Base-by-base conservation (phyloP, 768 basidiomycete species). In the Rhizopogon vulgaris region DNA sequence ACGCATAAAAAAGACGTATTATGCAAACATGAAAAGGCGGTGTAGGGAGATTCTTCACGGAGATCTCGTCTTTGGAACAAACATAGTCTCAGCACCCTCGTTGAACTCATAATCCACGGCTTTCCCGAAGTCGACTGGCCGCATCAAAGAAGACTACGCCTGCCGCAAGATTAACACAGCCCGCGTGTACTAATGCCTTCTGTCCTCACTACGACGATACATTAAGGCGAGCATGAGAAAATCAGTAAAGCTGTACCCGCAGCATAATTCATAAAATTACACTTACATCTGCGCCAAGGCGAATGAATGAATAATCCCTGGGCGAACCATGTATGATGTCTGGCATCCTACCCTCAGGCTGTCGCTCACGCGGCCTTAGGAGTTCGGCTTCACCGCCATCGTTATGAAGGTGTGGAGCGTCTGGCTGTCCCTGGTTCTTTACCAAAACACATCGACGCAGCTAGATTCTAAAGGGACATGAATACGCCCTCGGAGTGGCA, bases 91-190 rank as follows among this genome's bases (percentile, higher is more conserved):
- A 24, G 83, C 85, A 63, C 90, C 87, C 69, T 90, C 88, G 55
- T 87, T 84, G 71, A 78, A 93, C 64, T 95, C 92, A 60, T 34
- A 15, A 59, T 92, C 89, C 38, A 93, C 69, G 10, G 88, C 84
- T 66, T 91, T 90, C 41, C 92, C 92, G 24, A 94, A 73, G 68
- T 92, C 88, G 17, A 87, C 87, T 66, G 92, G 90, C 28, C 12
- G 86, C 90, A 63, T 90, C 88, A 61, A 83, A 85, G 70, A 90
- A 78, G 8, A 85, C 80, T 25, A 87, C 79, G 37, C 87, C 80
- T 37, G 83, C 76, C 4, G 90, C 91, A 49, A 71, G 56, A 83
- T 84, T 4, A 77, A 18, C 79, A 69, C 88, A 94, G 32, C 32
- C 32, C 32, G 2, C 3, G 11, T 4, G 10, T 4, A 12, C 11